Evolutionary conservation across 1,139 yeast genomes (phyloP), one percentile per base, ranked within the genome.

Genomic region (Kazachstania sp.): DNA sequence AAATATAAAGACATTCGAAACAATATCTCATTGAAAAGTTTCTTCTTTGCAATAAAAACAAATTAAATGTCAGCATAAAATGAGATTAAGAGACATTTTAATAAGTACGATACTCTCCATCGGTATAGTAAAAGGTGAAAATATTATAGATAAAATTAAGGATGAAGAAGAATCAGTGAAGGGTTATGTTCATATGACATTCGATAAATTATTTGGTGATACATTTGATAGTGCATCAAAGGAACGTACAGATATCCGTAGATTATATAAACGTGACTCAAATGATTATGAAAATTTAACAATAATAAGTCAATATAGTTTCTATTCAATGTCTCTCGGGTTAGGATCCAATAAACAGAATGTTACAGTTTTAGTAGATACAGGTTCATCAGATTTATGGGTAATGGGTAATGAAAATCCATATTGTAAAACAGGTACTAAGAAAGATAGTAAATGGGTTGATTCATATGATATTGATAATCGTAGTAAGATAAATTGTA

Each of bases 381-480:
- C 88, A 4, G 88, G 88, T 1, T 80, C 86, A 1, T 72, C 84
- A 5, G 88, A 83, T 59, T 65, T 82, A 50, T 83, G 88, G 88
- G 77, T 81, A 6, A 51, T 53, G 30, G 53, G 57, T 15, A 45
- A 53, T 8, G 45, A 50, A 9, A 56, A 56, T 45, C 58, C 58
- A 3, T 54, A 49, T 29, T 56, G 59, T 51, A 37, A 26, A 15
- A 32, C 36, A 15, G 18, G 28, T 6, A 13, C 8, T 19, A 31
- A 40, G 7, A 16, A 32, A 5, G 18, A 32, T n/a, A 32, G 16
- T 15, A 32, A 32, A 32, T 32, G 36, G 36, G 15, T 15, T 19
- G 8, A 23, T 31, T 16, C 35, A 11, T 18, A 32, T n/a, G 18
- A 32, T 6, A 32, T 32, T 4, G 36, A 32, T 6, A 12, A 30